Conservation (phyloP, 202 grass and related monocot genomes). For the Carex arenaria region DNA sequence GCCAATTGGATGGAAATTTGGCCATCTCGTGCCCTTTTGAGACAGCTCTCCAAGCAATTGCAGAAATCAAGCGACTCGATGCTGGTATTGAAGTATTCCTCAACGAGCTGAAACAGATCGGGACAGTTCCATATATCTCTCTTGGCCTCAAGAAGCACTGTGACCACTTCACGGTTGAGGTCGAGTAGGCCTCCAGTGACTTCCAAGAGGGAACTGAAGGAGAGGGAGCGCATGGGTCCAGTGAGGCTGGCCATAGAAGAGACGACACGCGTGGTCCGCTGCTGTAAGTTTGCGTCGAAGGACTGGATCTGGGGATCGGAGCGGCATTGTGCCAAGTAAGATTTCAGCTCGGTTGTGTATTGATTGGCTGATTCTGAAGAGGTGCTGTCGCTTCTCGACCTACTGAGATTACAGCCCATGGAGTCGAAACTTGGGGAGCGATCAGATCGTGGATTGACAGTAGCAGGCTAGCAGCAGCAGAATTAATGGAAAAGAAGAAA, state of each 20-base stretch:
- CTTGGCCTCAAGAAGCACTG: constrained; percentile 16
- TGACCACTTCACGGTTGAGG: constrained; percentile 22
- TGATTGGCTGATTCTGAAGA: neutral
- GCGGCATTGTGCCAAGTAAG: constrained; percentile 26
- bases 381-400: neutral
- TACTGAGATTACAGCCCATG: constrained; percentile 23
- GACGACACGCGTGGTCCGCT: constrained; percentile 19
- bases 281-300: constrained; percentile 27
- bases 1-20: constrained; percentile 25
- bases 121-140: constrained; percentile 28
- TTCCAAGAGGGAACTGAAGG: constrained; percentile 31
- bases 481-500: neutral
- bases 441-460: neutral
- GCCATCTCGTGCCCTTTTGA: constrained; percentile 22
- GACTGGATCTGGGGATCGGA: constrained; percentile 26
- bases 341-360: constrained; percentile 14
- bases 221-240: constrained; percentile 19
- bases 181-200: constrained; percentile 21
- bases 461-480: neutral
- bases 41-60: constrained; percentile 28
- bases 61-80: constrained; percentile 29
- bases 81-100: constrained; percentile 30
- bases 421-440: neutral
- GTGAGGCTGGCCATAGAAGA: constrained; percentile 9
- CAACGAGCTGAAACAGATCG: constrained; percentile 27